These are phyloP conservation scores for Tuctoria greenei DNA, from an alignment of 176 grass and related monocot genomes.

Conservation along the genomic window DNA sequence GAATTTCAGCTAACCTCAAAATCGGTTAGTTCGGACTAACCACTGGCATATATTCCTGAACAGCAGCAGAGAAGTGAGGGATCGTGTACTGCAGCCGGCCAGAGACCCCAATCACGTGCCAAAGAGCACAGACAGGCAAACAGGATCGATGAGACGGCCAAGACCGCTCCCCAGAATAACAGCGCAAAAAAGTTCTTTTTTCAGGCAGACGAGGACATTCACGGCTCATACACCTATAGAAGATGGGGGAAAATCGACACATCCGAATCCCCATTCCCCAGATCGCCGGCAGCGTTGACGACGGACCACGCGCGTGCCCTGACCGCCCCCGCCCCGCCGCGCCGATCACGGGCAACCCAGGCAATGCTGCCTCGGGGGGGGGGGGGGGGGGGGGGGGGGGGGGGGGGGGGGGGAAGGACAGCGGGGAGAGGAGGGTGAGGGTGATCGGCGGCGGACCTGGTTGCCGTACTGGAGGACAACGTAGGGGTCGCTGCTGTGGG, in stretches of 20 bases:
- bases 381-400: not conserved
- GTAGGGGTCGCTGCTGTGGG: slow-evolving; percentile 87
- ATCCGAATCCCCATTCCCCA: not conserved
- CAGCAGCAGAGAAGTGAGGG: not conserved
- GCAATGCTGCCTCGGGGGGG: not conserved
- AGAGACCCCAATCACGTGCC: not conserved
- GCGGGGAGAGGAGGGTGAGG: not conserved
- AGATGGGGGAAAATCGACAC: not conserved
- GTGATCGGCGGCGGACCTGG: slow-evolving; percentile 34
- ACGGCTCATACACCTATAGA: not conserved
- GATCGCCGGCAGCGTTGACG: not conserved
- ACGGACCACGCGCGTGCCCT: too few relatives aligned
- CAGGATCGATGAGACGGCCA: not conserved
- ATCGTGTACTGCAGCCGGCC: not conserved
- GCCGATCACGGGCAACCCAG: not conserved
- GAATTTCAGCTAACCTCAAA: not conserved
- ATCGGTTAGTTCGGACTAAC: not conserved
- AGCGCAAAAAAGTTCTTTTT: not conserved
- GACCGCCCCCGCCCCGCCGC: not conserved
- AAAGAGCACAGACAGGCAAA: not conserved
- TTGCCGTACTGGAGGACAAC: slow-evolving; percentile 59
- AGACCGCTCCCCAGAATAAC: too few relatives aligned
- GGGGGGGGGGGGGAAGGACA: not conserved
- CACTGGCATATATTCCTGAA: not conserved
- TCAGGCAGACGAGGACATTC: not conserved